Percentiles rank a stretch among this genome's conserved stretches.
phyloP scores from a whole-genome alignment of 305 asterid genomes.

The Fraxinus baroniana region DNA sequence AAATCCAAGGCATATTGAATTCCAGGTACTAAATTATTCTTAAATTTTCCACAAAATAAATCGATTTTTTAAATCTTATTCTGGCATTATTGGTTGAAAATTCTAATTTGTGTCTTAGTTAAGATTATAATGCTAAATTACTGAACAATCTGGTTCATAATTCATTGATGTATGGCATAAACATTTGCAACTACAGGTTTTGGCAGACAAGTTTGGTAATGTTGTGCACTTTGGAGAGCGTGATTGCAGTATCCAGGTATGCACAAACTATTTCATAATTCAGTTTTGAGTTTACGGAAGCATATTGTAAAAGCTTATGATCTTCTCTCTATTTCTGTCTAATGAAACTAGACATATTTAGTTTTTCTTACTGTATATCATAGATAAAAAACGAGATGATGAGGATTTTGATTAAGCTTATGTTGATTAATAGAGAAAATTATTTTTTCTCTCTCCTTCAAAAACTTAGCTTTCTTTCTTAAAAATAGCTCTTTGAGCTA shows the following conservation, averaged over 20 bases:
- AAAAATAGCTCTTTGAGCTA: not conserved
- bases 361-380: not conserved
- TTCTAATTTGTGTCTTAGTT: not conserved
- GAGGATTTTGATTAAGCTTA: not conserved
- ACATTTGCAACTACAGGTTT: constrained; percentile 50
- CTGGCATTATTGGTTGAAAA: not conserved
- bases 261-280: not conserved
- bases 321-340: no score
- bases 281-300: constrained; percentile 5
- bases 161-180: constrained; percentile 3
- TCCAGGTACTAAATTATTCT: constrained; percentile 60
- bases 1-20: constrained; percentile 97
- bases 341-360: not conserved
- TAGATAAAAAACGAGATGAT: not conserved
- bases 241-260: constrained; percentile 98
- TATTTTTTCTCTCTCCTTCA: not conserved
- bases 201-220: constrained; percentile 88
- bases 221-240: constrained; percentile 99
- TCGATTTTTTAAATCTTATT: not conserved
- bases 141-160: constrained; percentile 3
- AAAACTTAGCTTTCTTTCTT: not conserved
- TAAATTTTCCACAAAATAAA: not conserved
- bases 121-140: not conserved
- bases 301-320: no score
- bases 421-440: no score